Evolutionary conservation across 2,329 filamentous ascomycete genomes (phyloP).

Genomic region (Nannizzia gypsea): DNA sequence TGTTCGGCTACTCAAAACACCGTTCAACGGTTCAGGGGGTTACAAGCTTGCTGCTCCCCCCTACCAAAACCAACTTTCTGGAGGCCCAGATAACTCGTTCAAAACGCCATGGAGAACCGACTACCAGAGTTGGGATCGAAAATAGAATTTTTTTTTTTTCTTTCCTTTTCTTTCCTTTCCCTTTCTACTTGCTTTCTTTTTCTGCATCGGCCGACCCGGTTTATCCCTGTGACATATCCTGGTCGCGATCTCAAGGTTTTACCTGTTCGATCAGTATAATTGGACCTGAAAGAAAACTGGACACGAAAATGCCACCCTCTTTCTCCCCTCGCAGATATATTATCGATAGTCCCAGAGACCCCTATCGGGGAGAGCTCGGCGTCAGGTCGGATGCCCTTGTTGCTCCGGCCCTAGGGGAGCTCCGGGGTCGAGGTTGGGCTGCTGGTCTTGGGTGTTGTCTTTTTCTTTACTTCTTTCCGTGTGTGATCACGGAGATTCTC

Average conservation of each 20-base stretch:
- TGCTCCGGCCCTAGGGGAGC: too few relatives aligned
- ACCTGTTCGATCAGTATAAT: background rate
- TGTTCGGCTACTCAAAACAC: background rate
- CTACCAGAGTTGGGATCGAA: background rate
- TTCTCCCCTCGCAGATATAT: background rate
- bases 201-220: background rate
- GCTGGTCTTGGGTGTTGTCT: too few relatives aligned
- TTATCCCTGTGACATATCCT: background rate
- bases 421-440: too few relatives aligned
- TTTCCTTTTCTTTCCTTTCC: background rate
- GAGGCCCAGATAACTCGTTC: background rate
- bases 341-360: background rate
- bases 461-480: too few relatives aligned
- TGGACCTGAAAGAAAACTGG: background rate
- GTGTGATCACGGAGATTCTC: too few relatives aligned
- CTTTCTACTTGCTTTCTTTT: background rate
- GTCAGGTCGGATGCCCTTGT: too few relatives aligned
- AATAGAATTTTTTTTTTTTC: background rate
- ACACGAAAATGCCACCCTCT: background rate
- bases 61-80: background rate
- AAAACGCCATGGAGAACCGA: background rate
- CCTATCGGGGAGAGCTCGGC: background rate
- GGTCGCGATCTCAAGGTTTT: constrained; percentile 1
- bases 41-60: background rate
- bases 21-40: background rate